Base-by-base conservation (phyloP, 345 rosid genomes). In the Rhizophora apiculata region DNA sequence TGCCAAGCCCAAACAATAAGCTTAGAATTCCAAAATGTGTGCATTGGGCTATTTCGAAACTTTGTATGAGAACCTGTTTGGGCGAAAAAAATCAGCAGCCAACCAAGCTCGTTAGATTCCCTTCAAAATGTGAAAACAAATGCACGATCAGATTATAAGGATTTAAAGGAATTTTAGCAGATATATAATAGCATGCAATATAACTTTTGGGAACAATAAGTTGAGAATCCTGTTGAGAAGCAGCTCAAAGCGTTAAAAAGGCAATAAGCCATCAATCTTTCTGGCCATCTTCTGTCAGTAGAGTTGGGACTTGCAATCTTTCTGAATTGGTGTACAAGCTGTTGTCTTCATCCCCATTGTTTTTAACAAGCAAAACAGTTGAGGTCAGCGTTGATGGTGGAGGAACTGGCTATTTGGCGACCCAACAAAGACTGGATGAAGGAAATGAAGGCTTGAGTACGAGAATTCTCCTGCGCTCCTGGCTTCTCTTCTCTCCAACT, bases 151-250 rank as follows among this genome's bases (percentile, higher is more conserved):
- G 46, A 39, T 39, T 39, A 10, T 39, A 10, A 39, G 46, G 46
- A 39, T 39, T 39, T 39, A 39, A 39, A 39, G 2, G 46, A 96
- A 89, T 86, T 60, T 73, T 75, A 16, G 30, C 76, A 31, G 97
- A 92, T 82, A 88, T 74, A 73, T 81, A 89, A 58, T 89, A 90
- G 94, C 97, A 89, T 58, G 85, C 67, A 36, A 56, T 31, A 18
- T 81, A 63, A 60, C 76, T 65, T 67, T 83, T 83, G 68, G 73
- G 56, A 4, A 84, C 87, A 52, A 30, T 18, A 5, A 46, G 55
- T n/a, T 6, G 84, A 54, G 76, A 66, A 69, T 85, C 76, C 22
- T 82, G 80, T 20, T 85, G 89, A 68, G 79, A 51, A 54, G 80
- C 69, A 53, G 84, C 78, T 76, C 92, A 78, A 15, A 84, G 72